These are phyloP conservation scores for Borealophlyctis nickersoniae DNA, from an alignment of 192 early-diverging fungal species.

Conservation along the genomic window DNA sequence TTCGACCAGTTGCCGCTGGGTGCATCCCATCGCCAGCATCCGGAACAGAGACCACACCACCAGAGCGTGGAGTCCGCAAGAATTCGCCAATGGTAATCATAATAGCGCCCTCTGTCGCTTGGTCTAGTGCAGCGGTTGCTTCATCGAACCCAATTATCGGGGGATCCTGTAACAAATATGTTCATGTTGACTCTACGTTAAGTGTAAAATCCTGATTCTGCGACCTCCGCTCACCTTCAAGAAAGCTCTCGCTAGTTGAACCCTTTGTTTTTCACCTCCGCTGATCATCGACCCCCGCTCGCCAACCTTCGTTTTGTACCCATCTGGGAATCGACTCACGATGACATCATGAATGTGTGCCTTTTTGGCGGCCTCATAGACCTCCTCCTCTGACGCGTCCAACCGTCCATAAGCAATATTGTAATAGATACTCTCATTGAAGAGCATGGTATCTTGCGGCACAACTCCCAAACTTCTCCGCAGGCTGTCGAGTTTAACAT, in stretches of 20 bases:
- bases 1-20: constrained; percentile 55
- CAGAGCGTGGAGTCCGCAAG: constrained; percentile 17
- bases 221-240: constrained; percentile 62
- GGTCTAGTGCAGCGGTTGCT: constrained; percentile 72
- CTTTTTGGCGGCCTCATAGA: constrained; percentile 65
- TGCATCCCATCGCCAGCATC: constrained; percentile 9
- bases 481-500: constrained; percentile 77
- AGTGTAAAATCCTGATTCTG: background rate
- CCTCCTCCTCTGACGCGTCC: constrained; percentile 50
- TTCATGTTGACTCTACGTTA: background rate
- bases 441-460: constrained; percentile 89
- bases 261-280: constrained; percentile 74
- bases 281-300: constrained; percentile 75
- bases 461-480: constrained; percentile 81
- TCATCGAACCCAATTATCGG: constrained; percentile 82
- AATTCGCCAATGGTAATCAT: constrained; percentile 46
- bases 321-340: constrained; percentile 63
- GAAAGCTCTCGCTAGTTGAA: constrained; percentile 89
- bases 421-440: constrained; percentile 88
- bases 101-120: constrained; percentile 50
- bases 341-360: constrained; percentile 79
- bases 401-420: constrained; percentile 91
- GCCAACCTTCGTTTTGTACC: constrained; percentile 84
- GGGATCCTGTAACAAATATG: constrained; percentile 51
- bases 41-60: background rate